A percentile compares a stretch with the other conserved stretches of the same genome.
These are phyloP conservation scores for Syncephalastrum sp. DNA, from an alignment of 371 early-diverging fungal species.

Conservation along the genomic window DNA sequence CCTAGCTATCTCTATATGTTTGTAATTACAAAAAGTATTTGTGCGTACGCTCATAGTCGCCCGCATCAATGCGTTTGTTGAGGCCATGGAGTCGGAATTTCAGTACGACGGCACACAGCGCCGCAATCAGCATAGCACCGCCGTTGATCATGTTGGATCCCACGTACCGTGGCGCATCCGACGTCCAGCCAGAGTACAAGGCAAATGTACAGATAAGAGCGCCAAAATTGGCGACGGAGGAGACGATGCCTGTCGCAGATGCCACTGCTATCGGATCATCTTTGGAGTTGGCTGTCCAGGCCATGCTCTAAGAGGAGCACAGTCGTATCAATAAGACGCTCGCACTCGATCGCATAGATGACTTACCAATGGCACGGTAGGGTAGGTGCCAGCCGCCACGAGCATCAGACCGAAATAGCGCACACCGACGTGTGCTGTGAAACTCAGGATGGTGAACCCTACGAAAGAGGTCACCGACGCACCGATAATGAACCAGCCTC, in stretches of 20 bases:
- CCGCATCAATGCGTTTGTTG: conserved; percentile 31
- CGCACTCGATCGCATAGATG: background rate
- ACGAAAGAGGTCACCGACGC: conserved; percentile 30
- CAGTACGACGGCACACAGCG: conserved; percentile 31
- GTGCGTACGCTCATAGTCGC: conserved; percentile 13
- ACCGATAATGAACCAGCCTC: conserved; percentile 50
- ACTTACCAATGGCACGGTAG: conserved; percentile 49
- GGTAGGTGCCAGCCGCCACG: conserved; percentile 48
- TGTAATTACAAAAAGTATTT: conserved; percentile 14
- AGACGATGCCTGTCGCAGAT: conserved; percentile 49
- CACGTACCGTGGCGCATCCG: conserved; percentile 46
- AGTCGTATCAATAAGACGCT: background rate
- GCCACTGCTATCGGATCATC: conserved; percentile 41
- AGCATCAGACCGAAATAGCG: conserved; percentile 51
- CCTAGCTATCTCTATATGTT: too few species aligned
- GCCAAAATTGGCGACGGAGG: conserved; percentile 49
- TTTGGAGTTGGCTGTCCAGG: conserved; percentile 52
- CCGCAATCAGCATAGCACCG: conserved; percentile 47
- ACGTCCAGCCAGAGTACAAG: conserved; percentile 47
- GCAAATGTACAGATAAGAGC: conserved; percentile 48
- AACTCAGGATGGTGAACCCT: conserved; percentile 43
- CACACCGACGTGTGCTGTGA: conserved; percentile 32
- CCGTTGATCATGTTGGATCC: conserved; percentile 53
- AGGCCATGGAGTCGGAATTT: conserved; percentile 23
- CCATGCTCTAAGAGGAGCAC: conserved; percentile 34